These are phyloP conservation scores for Nakazawaea ambrosiae DNA, from an alignment of 805 yeast species.

Conservation along the genomic window DNA sequence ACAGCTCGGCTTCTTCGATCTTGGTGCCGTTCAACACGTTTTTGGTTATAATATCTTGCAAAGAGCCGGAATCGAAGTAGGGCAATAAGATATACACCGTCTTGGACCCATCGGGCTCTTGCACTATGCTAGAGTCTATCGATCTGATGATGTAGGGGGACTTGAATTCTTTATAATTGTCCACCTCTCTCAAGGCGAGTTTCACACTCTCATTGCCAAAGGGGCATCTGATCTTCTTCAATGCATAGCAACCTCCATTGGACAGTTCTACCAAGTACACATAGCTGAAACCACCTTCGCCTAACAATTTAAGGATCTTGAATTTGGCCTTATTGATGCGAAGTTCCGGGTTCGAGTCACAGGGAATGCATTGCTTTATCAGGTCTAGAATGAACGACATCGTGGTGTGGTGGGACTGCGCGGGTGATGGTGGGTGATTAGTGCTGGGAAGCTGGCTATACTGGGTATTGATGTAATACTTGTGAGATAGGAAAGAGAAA, in stretches of 20 bases:
- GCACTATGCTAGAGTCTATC: conserved; percentile 64
- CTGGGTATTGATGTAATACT: not conserved
- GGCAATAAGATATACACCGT: conserved; percentile 78
- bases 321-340: conserved; percentile 56
- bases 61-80: conserved; percentile 60
- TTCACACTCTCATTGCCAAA: conserved; percentile 74
- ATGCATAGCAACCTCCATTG: conserved; percentile 51
- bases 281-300: conserved; percentile 87
- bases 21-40: conserved; percentile 47
- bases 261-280: conserved; percentile 67
- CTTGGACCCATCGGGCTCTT: conserved; percentile 73
- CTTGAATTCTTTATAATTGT: conserved; percentile 63
- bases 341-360: conserved; percentile 46
- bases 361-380: conserved; percentile 33
- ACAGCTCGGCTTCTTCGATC: conserved; percentile 57
- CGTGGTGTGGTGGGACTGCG: not conserved
- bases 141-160: conserved; percentile 62
- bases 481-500: not conserved
- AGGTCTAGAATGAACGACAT: conserved; percentile 12
- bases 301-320: conserved; percentile 62
- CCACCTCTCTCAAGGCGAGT: conserved; percentile 71
- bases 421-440: not conserved
- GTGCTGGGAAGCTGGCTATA: not conserved
- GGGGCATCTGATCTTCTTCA: conserved; percentile 84
- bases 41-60: conserved; percentile 73